Conservation (phyloP, 352 stramenopile species). For the Achlya hypogyna region DNA sequence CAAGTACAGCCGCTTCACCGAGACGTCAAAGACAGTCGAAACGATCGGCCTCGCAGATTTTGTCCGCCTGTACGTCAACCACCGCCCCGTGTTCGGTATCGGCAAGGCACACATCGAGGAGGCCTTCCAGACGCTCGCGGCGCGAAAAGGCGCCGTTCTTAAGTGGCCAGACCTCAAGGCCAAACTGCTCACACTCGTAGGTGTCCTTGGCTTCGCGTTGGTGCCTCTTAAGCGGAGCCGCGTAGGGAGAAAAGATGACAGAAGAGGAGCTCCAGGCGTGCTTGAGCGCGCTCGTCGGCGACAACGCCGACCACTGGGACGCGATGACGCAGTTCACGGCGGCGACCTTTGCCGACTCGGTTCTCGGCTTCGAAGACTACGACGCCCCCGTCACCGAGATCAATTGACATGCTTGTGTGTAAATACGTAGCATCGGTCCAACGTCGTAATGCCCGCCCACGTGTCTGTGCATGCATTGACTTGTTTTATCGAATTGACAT, state of each 20-base stretch:
- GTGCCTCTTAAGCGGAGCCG: background rate
- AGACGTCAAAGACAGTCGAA: constrained; percentile 62
- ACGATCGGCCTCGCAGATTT: constrained; percentile 63
- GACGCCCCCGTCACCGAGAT: constrained; percentile 22
- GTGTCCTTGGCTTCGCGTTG: background rate
- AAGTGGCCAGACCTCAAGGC: constrained; percentile 59
- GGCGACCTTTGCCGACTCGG: constrained; percentile 66
- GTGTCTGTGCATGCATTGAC: background rate
- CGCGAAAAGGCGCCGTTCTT: constrained; percentile 22
- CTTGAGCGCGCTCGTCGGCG: constrained; percentile 50
- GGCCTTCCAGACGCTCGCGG: constrained; percentile 51
- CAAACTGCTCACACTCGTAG: constrained; percentile 39
- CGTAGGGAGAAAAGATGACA: constrained; percentile 61
- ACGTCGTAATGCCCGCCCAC: background rate
- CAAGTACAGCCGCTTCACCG: constrained; percentile 69
- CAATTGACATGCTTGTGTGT: background rate
- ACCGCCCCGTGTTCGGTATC: constrained; percentile 83
- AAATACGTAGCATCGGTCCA: background rate
- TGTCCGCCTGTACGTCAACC: constrained; percentile 90
- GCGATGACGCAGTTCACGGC: constrained; percentile 47
- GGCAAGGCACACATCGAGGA: constrained; percentile 68
- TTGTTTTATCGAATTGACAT: too few species aligned
- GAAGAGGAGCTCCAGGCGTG: constrained; percentile 76
- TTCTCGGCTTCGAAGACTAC: constrained; percentile 86
- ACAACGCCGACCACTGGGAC: constrained; percentile 22